A percentile compares a stretch with the other conserved stretches of the same genome.
Conservation (phyloP, 306 rosid species). For the Neltuma alba region DNA sequence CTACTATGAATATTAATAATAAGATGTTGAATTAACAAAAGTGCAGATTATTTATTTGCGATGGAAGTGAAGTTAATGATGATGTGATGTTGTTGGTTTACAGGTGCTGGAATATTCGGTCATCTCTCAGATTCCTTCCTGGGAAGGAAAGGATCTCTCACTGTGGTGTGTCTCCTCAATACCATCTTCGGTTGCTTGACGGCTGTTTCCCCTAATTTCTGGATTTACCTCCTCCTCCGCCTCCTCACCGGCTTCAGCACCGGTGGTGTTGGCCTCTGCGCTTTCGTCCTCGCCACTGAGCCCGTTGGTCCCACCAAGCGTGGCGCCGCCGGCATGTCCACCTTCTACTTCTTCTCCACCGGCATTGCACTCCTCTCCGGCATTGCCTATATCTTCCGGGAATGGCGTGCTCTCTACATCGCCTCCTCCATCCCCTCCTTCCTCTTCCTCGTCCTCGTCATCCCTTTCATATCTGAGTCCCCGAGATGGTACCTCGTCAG, state of each 20-base stretch:
- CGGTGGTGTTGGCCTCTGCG: conserved; percentile 87
- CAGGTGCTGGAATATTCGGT: conserved; percentile 95
- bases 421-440: conserved; percentile 78
- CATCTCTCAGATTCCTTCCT: conserved; percentile 83
- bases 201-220: conserved; percentile 65
- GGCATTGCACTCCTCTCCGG: conserved; percentile 76
- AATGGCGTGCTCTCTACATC: conserved; percentile 79
- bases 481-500: conserved; percentile 94
- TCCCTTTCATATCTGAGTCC: conserved; percentile 85
- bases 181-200: conserved; percentile 77
- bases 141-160: conserved; percentile 87
- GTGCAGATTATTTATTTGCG: too few relatives aligned
- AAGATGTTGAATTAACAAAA: too few relatives aligned
- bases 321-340: conserved; percentile 78
- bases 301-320: conserved; percentile 80
- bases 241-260: conserved; percentile 83
- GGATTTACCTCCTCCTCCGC: conserved; percentile 64
- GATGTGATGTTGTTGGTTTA: neutral
- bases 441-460: conserved; percentile 52
- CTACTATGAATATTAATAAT: too few relatives aligned
- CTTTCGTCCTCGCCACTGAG: conserved; percentile 84
- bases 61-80: too few relatives aligned
- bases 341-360: conserved; percentile 87
- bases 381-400: conserved; percentile 61
- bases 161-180: conserved; percentile 69